phyloP scores from a whole-genome alignment of 257 asterid genomes.

The Salvia rosmarinus region DNA sequence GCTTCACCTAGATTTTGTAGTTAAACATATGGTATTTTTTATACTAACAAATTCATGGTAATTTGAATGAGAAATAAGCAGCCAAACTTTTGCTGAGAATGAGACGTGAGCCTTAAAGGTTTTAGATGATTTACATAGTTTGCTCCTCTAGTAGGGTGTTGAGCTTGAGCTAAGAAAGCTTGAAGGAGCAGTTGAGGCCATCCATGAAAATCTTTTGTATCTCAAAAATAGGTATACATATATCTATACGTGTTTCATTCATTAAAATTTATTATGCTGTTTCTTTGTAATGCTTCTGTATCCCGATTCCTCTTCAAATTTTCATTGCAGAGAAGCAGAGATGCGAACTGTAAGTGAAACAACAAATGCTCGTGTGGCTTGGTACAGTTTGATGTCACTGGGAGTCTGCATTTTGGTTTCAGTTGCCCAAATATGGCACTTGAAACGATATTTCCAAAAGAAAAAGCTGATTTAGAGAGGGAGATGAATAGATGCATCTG shows the following conservation, averaged over 20 bases:
- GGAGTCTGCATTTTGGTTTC: slow-evolving; percentile 78
- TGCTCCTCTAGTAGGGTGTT: slow-evolving; percentile 59
- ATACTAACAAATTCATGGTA: slow-evolving; percentile 3
- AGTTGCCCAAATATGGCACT: slow-evolving; percentile 58
- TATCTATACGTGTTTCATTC: not conserved
- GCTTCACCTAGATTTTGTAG: not conserved
- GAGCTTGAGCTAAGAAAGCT: slow-evolving; percentile 84
- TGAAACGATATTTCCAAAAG: slow-evolving; percentile 82
- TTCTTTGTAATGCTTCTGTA: not conserved
- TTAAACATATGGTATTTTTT: not conserved
- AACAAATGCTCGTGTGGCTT: slow-evolving; percentile 82
- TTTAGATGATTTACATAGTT: slow-evolving; percentile 29
- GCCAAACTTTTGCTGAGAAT: not conserved
- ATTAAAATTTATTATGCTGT: not conserved
- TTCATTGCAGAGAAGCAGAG: slow-evolving; percentile 74
- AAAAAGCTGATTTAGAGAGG: slow-evolving; percentile 76
- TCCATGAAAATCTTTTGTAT: slow-evolving; percentile 79
- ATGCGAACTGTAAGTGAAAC: slow-evolving; percentile 76
- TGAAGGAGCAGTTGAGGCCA: slow-evolving; percentile 88
- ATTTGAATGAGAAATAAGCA: not conserved
- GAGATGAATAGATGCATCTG: slow-evolving; percentile 18
- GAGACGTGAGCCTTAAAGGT: slow-evolving; percentile 18
- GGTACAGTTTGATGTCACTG: slow-evolving; percentile 82
- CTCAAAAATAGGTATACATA: slow-evolving; percentile 69
- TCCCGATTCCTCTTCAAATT: slow-evolving; percentile 14